Conservation (phyloP, 306 rosid genomes). For the Dicorynia guianensis region DNA sequence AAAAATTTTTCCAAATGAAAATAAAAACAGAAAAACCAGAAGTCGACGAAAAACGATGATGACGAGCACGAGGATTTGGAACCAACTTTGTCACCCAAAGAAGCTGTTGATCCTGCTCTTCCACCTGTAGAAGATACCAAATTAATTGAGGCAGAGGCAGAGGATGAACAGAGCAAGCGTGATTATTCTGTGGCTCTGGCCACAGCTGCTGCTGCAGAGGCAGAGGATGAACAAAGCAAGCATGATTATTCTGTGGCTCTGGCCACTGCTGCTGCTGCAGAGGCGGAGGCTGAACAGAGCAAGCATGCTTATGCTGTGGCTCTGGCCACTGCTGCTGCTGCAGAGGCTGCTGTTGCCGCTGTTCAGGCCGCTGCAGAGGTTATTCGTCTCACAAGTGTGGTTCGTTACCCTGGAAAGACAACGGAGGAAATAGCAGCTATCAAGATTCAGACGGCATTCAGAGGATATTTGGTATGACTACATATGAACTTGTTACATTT, state of each 20-base stretch:
- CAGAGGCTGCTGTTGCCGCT: slow-evolving; percentile 91
- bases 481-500: not conserved
- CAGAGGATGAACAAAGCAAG: not conserved
- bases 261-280: not conserved
- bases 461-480: slow-evolving; percentile 72
- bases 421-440: slow-evolving; percentile 69
- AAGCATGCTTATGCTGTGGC: slow-evolving; percentile 68
- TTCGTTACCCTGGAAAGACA: slow-evolving; percentile 46
- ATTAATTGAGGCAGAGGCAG: slow-evolving; percentile 39
- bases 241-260: too few species aligned
- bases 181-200: slow-evolving; percentile 84
- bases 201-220: slow-evolving; percentile 77
- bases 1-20: not conserved
- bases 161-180: slow-evolving; percentile 66
- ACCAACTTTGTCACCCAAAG: slow-evolving; percentile 33
- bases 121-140: slow-evolving; percentile 48
- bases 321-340: slow-evolving; percentile 72
- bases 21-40: slow-evolving; percentile 53
- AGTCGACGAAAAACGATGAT: slow-evolving; percentile 69
- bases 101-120: slow-evolving; percentile 41
- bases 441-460: slow-evolving; percentile 75
- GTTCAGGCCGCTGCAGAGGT: slow-evolving; percentile 81
- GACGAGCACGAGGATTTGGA: slow-evolving; percentile 55
- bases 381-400: slow-evolving; percentile 50
- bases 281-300: slow-evolving; percentile 58